A percentile compares a stretch with the other conserved stretches of the same genome.
Evolutionary conservation across 75 land plant species (phyloP).

Genomic region (Pseudotsuga menziesii): DNA sequence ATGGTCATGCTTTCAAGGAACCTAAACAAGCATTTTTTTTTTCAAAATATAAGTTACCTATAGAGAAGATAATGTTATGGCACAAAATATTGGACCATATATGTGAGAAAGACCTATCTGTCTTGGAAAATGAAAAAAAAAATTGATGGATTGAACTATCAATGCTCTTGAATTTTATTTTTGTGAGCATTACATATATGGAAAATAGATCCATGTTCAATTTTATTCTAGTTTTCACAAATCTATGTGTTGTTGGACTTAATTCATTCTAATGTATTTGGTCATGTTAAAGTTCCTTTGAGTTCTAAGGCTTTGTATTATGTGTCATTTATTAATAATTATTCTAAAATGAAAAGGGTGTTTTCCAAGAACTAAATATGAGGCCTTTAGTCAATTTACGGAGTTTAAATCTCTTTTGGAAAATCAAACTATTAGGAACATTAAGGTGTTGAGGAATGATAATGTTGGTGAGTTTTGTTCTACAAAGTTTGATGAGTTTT

Average conservation of each 20-base stretch:
- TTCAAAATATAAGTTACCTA: not conserved
- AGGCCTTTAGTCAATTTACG: no score
- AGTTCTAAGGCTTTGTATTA: not conserved
- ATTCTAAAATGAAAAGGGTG: not conserved
- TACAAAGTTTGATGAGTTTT: no score
- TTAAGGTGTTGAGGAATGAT: no score
- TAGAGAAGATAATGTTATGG: not conserved
- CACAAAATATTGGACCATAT: not conserved
- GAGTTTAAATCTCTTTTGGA: no score
- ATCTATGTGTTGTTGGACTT: not conserved
- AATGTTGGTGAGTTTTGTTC: no score
- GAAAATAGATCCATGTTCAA: not conserved
- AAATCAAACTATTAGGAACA: no score
- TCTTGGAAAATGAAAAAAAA: not conserved
- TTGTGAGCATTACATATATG: not conserved
- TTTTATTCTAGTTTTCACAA: not conserved
- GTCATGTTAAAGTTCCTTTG: not conserved
- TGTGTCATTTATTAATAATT: not conserved
- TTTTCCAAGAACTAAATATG: no score
- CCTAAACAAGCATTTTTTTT: not conserved
- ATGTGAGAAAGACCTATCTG: not conserved
- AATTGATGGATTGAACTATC: not conserved
- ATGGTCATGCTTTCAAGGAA: not conserved
- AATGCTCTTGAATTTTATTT: not conserved
- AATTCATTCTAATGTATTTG: not conserved